Evolutionary conservation across 495 filamentous ascomycete species (phyloP).

Genomic region (Aspergillus panamensis): DNA sequence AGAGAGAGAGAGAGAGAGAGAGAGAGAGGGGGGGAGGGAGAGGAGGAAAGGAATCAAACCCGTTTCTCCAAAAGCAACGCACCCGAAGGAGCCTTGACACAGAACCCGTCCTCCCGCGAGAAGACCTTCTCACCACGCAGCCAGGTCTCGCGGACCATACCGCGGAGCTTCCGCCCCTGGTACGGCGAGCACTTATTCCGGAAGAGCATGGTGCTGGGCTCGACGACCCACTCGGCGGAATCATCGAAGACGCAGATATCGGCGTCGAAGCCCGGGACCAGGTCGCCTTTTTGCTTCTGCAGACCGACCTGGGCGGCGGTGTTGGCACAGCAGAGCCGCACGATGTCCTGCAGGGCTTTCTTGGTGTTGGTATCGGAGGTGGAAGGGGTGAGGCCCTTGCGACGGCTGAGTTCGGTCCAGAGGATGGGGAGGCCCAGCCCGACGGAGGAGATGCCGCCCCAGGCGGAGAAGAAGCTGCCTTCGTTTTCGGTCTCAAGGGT

Average conservation of each 20-base stretch:
- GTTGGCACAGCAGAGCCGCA: conserved; percentile 77
- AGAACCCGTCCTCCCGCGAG: conserved; percentile 58
- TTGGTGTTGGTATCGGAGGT: conserved; percentile 41
- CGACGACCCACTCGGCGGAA: conserved; percentile 68
- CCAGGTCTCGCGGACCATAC: conserved; percentile 88
- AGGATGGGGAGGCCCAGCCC: conserved; percentile 89
- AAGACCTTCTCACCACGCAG: conserved; percentile 76
- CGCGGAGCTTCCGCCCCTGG: conserved; percentile 75
- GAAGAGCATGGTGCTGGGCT: conserved; percentile 74
- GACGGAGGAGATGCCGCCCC: conserved; percentile 94
- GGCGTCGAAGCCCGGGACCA: conserved; percentile 82
- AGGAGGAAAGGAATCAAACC: conserved; percentile 25
- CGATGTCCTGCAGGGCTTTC: conserved; percentile 66
- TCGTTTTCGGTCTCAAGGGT: conserved; percentile 29
- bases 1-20: conserved; percentile 3
- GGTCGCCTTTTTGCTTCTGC: conserved; percentile 73
- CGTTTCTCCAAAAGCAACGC: conserved; percentile 61
- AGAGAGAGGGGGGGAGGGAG: conserved; percentile 8
- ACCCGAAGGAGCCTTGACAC: conserved; percentile 54
- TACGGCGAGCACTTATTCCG: conserved; percentile 94
- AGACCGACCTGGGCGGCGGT: conserved; percentile 91
- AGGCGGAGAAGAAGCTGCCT: conserved; percentile 92
- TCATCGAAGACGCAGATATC: conserved; percentile 94
- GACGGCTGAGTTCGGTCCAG: conserved; percentile 72
- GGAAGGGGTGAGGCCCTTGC: conserved; percentile 40